Percentiles rank a stretch among this genome's conserved stretches.
phyloP scores from a whole-genome alignment of 148 eudicot species.

The Tetragonia tetragonoides region DNA sequence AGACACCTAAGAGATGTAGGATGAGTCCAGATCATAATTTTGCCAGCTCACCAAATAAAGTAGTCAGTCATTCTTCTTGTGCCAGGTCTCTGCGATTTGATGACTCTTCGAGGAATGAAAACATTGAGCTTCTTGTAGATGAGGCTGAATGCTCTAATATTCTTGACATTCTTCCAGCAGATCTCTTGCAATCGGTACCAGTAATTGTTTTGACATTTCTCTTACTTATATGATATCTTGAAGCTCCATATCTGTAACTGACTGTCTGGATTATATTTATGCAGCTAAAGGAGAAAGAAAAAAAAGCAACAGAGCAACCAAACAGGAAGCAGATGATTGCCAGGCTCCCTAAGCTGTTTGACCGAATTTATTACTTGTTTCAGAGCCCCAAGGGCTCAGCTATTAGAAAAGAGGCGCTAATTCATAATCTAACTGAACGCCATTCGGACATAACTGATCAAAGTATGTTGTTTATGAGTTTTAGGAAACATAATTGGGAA shows the following conservation, averaged over 20 bases:
- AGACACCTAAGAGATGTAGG: constrained; percentile 49
- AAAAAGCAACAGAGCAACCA: constrained; percentile 40
- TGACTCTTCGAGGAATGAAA: constrained; percentile 37
- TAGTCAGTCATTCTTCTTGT: constrained; percentile 42
- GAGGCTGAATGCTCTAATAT: constrained; percentile 38
- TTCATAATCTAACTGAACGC: constrained; percentile 47
- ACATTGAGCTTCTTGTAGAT: constrained; percentile 36
- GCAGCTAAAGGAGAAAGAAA: constrained; percentile 71
- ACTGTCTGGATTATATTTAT: not conserved
- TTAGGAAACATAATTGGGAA: not conserved
- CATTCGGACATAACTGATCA: constrained; percentile 56
- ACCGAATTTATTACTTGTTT: constrained; percentile 57
- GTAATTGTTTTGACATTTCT: not conserved
- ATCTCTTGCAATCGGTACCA: constrained; percentile 61
- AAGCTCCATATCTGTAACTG: not conserved
- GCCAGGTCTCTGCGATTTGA: constrained; percentile 66
- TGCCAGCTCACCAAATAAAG: constrained; percentile 31
- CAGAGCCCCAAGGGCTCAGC: constrained; percentile 63
- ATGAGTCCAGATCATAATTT: constrained; percentile 47
- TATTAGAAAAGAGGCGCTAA: constrained; percentile 65
- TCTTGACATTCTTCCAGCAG: constrained; percentile 59
- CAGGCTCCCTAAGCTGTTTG: constrained; percentile 68
- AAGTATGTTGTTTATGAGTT: constrained; percentile 36
- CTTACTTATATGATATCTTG: not conserved
- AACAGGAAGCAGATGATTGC: constrained; percentile 57